Conservation (phyloP, 306 rosid genomes). For the Inga leiocalycina region DNA sequence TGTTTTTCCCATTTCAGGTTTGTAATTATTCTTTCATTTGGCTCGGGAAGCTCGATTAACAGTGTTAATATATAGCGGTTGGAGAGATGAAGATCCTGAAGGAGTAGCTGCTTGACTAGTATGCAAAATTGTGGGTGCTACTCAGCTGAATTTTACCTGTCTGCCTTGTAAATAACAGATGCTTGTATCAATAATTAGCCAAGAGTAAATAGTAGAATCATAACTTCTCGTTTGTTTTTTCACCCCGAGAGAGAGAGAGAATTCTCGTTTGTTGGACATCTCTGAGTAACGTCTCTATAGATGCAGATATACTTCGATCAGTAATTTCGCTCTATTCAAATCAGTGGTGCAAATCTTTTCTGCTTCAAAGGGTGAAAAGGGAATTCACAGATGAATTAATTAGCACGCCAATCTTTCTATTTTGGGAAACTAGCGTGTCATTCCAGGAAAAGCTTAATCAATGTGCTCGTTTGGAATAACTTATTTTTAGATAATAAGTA, state of each 20-base stretch:
- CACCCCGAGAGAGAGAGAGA: not conserved
- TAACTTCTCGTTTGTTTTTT: slow-evolving; percentile 2
- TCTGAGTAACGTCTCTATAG: too few species aligned
- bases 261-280: not conserved
- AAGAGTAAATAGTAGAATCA: slow-evolving; percentile 63
- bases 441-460: not conserved
- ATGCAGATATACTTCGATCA: too few species aligned
- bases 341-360: not conserved
- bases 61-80: slow-evolving; percentile 54
- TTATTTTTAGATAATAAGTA: too few species aligned
- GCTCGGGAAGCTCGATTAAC: slow-evolving; percentile 61
- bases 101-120: slow-evolving; percentile 51
- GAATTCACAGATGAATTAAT: not conserved
- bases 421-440: not conserved
- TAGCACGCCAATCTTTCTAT: not conserved
- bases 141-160: slow-evolving; percentile 43
- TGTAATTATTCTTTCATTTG: slow-evolving; percentile 71
- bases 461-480: too few species aligned
- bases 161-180: slow-evolving; percentile 67
- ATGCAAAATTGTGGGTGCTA: slow-evolving; percentile 54
- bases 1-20: slow-evolving; percentile 44
- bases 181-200: slow-evolving; percentile 56
- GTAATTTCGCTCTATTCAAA: not conserved
- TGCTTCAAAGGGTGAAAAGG: not conserved
- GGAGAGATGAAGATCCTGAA: slow-evolving; percentile 62